These are phyloP conservation scores for Neurospora sp. DNA, from an alignment of 495 filamentous ascomycete genomes.

Conservation along the genomic window DNA sequence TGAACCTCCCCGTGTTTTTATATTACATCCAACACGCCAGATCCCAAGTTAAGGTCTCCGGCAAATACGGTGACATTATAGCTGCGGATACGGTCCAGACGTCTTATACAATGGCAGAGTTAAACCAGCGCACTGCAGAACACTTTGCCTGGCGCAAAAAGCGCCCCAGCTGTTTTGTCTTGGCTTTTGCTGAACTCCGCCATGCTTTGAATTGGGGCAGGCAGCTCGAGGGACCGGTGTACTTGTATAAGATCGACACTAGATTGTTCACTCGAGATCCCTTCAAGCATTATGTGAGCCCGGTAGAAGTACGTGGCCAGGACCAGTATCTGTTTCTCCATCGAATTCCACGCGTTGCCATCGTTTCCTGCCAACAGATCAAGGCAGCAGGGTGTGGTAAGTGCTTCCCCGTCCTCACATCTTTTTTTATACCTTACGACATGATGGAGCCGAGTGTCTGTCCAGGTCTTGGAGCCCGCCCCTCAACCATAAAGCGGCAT, in stretches of 20 bases:
- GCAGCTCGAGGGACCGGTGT: neutral
- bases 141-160: neutral
- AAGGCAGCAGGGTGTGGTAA: neutral
- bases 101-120: neutral
- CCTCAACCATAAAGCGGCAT: too few species aligned
- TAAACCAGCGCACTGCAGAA: neutral
- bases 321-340: neutral
- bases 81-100: neutral
- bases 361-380: neutral
- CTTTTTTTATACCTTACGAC: neutral
- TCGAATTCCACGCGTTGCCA: neutral
- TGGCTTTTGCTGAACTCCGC: neutral
- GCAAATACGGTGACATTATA: neutral
- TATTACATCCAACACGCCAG: neutral
- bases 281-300: neutral
- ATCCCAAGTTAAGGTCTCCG: too few species aligned
- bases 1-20: neutral
- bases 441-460: too few species aligned
- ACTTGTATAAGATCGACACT: neutral
- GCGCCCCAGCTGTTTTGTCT: neutral
- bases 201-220: neutral
- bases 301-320: neutral
- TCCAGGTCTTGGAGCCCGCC: too few species aligned
- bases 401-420: neutral
- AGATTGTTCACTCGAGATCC: neutral